Conservation (phyloP, 1,139 yeast species). For the Protomyces arabidopsidicola region DNA sequence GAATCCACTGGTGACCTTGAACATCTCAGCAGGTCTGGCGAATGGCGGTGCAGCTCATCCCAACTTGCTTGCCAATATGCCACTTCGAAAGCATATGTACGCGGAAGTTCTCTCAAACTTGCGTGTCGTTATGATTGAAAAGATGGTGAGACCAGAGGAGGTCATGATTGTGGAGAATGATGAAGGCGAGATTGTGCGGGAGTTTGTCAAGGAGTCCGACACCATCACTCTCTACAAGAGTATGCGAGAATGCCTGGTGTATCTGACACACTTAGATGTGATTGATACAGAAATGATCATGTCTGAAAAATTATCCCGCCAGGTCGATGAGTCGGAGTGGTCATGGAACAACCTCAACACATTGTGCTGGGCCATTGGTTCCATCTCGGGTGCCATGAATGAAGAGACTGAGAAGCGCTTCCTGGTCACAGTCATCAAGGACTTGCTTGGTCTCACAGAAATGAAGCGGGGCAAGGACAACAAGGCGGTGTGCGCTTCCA, state of each 20-base stretch:
- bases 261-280: constrained; percentile 90
- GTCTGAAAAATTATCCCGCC: constrained; percentile 85
- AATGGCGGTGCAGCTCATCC: constrained; percentile 86
- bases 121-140: constrained; percentile 86
- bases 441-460: constrained; percentile 82
- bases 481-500: constrained; percentile 97
- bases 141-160: constrained; percentile 98
- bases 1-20: constrained; percentile 68
- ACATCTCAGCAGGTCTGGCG: constrained; percentile 45
- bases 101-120: constrained; percentile 68
- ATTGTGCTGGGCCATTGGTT: constrained; percentile 98
- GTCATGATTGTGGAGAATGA: constrained; percentile 86
- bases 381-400: constrained; percentile 97
- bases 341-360: constrained; percentile 98
- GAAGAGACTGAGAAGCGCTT: constrained; percentile 96
- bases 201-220: constrained; percentile 93
- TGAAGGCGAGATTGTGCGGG: constrained; percentile 98
- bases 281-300: constrained; percentile 89
- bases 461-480: constrained; percentile 96
- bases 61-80: constrained; percentile 63
- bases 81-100: constrained; percentile 82
- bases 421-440: constrained; percentile 86
- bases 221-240: constrained; percentile 92
- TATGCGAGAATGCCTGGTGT: constrained; percentile 92
- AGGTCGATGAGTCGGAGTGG: constrained; percentile 96